Evolutionary conservation across 768 basidiomycete genomes (phyloP).

Genomic region (Agaricus blazei): DNA sequence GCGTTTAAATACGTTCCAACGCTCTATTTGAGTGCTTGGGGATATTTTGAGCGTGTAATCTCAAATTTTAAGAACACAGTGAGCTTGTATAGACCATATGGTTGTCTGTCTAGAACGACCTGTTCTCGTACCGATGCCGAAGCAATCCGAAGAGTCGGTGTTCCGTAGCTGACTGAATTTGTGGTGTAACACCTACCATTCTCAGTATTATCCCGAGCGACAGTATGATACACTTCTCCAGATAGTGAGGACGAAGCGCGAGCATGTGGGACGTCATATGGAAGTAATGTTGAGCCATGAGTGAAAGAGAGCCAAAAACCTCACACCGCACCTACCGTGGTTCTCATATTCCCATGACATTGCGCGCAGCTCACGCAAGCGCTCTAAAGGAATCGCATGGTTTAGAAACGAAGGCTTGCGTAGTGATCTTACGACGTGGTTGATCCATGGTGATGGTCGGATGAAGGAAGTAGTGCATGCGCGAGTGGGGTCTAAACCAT

Average conservation of each 20-base stretch:
- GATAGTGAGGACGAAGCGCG: background rate
- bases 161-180: background rate
- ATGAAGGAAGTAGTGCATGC: background rate
- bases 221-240: background rate
- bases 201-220: background rate
- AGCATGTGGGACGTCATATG: background rate
- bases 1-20: background rate
- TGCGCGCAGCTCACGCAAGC: background rate
- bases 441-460: background rate
- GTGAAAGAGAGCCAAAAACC: background rate
- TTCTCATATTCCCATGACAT: conserved; percentile 4
- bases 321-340: background rate
- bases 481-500: background rate
- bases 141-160: background rate
- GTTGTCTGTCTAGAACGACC: background rate
- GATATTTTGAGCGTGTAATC: background rate
- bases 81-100: background rate
- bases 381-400: background rate
- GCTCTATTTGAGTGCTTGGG: background rate
- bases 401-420: background rate
- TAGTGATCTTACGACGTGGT: background rate
- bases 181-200: background rate
- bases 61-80: background rate
- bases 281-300: background rate
- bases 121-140: background rate